Conservation (phyloP, 176 grass and related monocot genomes). For the Poa pratensis region DNA sequence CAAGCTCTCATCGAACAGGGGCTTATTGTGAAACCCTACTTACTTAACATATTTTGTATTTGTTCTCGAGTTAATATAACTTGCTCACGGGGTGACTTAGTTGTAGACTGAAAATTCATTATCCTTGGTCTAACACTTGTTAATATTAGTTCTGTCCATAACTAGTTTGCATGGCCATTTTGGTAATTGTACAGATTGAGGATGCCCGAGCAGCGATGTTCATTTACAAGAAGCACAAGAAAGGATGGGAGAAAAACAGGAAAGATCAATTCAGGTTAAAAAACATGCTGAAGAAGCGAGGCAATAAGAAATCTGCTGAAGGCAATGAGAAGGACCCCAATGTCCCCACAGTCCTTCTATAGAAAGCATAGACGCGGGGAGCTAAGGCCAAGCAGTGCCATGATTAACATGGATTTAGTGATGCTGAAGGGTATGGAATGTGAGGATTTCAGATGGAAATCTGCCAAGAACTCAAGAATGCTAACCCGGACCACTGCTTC, state of each 20-base stretch:
- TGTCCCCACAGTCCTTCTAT: conserved; percentile 50
- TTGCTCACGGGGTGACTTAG: not conserved
- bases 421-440: conserved; percentile 4
- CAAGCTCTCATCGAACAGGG: not conserved
- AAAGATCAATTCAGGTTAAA: conserved; percentile 68
- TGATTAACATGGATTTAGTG: conserved; percentile 8
- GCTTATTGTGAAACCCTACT: not conserved
- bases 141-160: conserved; percentile 17
- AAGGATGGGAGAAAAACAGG: conserved; percentile 77
- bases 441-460: not conserved
- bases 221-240: conserved; percentile 90
- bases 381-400: not conserved
- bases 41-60: not conserved
- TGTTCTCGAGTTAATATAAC: not conserved
- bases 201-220: conserved; percentile 91
- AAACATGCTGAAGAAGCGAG: conserved; percentile 56
- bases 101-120: not conserved
- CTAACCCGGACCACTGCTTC: not conserved
- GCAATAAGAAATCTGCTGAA: conserved; percentile 49
- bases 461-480: not conserved
- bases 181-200: conserved; percentile 58
- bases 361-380: not conserved
- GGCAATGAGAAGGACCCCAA: conserved; percentile 38
- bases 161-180: conserved; percentile 10
- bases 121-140: not conserved